A percentile compares a stretch with the other conserved stretches of the same genome.
These are phyloP conservation scores for Puccinia hordei DNA, from an alignment of 1,284 basidiomycete genomes.

Conservation along the genomic window DNA sequence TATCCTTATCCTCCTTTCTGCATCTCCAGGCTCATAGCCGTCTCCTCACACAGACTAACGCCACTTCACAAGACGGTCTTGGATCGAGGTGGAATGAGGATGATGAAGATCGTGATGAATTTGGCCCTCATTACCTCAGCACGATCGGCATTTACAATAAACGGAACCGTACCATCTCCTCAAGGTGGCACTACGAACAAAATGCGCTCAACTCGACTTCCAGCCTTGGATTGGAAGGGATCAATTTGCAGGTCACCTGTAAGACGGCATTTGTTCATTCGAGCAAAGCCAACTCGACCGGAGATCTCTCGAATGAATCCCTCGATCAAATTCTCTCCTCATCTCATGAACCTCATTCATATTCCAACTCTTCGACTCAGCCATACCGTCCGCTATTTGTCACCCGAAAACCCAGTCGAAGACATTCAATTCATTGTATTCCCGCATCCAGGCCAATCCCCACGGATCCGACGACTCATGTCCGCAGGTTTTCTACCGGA, in stretches of 20 bases:
- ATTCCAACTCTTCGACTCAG: constrained; percentile 50
- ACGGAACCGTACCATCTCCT: constrained; percentile 42
- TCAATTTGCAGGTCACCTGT: constrained; percentile 24
- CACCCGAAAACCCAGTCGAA: constrained; percentile 10
- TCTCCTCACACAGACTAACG: constrained; percentile 38
- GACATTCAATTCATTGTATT: constrained; percentile 14
- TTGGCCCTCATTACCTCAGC: neutral
- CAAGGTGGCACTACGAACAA: constrained; percentile 37
- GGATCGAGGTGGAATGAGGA: constrained; percentile 37
- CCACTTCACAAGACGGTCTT: constrained; percentile 30
- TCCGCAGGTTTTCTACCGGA: constrained; percentile 28
- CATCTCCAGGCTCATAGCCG: constrained; percentile 28
- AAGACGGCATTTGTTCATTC: constrained; percentile 35
- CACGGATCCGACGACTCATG: neutral
- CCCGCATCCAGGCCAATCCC: neutral
- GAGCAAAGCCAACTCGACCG: constrained; percentile 53
- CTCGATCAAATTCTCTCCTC: constrained; percentile 56
- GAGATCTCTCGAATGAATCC: constrained; percentile 56
- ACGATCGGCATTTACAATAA: constrained; percentile 27
- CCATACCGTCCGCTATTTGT: constrained; percentile 6
- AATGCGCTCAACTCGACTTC: constrained; percentile 7
- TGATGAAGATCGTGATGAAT: constrained; percentile 41
- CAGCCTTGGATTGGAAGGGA: neutral
- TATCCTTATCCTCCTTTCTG: neutral
- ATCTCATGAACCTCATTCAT: constrained; percentile 49